These are phyloP conservation scores for Hibiscus trionum DNA, from an alignment of 345 rosid species.

Conservation along the genomic window DNA sequence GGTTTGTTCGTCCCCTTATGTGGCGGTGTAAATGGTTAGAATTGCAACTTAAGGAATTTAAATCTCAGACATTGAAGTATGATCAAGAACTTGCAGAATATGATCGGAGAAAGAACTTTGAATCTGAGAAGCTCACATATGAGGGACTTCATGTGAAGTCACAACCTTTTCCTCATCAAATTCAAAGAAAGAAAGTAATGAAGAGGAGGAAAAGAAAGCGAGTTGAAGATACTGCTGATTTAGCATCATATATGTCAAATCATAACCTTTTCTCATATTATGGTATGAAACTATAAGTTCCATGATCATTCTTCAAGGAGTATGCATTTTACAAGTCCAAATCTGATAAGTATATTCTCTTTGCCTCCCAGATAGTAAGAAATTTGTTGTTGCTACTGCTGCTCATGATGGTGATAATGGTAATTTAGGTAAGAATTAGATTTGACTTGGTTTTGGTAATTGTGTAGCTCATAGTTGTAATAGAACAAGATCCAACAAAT, in stretches of 20 bases:
- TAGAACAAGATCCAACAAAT: not conserved
- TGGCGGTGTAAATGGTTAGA: constrained; percentile 83
- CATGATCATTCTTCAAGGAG: constrained; percentile 3
- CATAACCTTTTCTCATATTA: constrained; percentile 65
- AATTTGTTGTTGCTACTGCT: constrained; percentile 31
- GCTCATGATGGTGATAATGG: constrained; percentile 38
- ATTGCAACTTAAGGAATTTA: constrained; percentile 46
- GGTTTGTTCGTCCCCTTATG: constrained; percentile 58
- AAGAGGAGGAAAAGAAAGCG: constrained; percentile 61
- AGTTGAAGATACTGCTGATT: constrained; percentile 55
- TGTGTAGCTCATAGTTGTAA: not conserved
- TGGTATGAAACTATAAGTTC: constrained; percentile 32
- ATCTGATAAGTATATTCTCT: constrained; percentile 15
- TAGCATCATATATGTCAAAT: constrained; percentile 33
- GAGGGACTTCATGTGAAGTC: constrained; percentile 42
- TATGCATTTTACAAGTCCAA: constrained; percentile 5
- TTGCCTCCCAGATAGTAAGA: constrained; percentile 45
- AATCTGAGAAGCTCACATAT: constrained; percentile 22
- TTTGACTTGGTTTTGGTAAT: not conserved
- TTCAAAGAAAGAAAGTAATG: constrained; percentile 33
- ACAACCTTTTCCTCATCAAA: constrained; percentile 36
- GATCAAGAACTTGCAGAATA: constrained; percentile 47
- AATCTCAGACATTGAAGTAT: constrained; percentile 45
- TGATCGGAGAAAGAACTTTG: constrained; percentile 39
- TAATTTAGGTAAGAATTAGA: constrained; percentile 32